These are phyloP conservation scores for Begonia peltatifolia DNA, from an alignment of 306 rosid genomes.

Conservation along the genomic window DNA sequence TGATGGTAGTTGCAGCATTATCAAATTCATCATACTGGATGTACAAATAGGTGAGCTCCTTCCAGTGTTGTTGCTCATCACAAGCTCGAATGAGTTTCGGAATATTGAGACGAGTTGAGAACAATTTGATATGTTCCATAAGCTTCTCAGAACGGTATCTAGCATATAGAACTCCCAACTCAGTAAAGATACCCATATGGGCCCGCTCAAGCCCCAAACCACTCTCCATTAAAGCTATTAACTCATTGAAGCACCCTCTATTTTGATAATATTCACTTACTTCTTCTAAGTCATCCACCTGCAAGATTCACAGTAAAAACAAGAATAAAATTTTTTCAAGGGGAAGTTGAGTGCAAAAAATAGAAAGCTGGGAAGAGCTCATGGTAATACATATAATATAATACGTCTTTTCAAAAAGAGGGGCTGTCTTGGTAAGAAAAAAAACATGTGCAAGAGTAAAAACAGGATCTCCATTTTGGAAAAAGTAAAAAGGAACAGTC, in stretches of 20 bases:
- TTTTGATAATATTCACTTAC: constrained; percentile 98
- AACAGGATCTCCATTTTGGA: too few relatives aligned
- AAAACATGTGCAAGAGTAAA: too few relatives aligned
- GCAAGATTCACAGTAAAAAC: constrained; percentile 1
- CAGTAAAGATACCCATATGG: constrained; percentile 98
- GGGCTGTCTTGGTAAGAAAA: too few relatives aligned
- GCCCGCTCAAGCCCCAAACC: constrained; percentile 98
- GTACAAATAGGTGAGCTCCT: constrained; percentile 88
- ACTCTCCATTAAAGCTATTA: constrained; percentile 99
- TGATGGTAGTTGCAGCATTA: constrained; percentile 95
- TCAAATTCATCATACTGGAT: constrained; percentile 97
- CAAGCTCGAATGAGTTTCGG: constrained; percentile 98
- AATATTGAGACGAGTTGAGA: constrained; percentile 86
- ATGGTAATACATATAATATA: too few relatives aligned
- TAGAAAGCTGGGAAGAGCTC: too few relatives aligned
- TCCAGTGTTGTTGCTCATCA: constrained; percentile 98
- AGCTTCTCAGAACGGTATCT: constrained; percentile 98
- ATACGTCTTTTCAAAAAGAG: too few relatives aligned
- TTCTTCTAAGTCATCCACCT: constrained; percentile 99
- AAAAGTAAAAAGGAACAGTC: neutral
- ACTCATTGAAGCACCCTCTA: constrained; percentile 94
- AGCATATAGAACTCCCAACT: constrained; percentile 95
- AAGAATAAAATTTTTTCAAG: too few relatives aligned
- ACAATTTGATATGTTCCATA: constrained; percentile 96
- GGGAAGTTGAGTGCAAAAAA: too few relatives aligned